Evolutionary conservation across 164 flowering plant species (phyloP).

Genomic region (Kingdonia uniflora): DNA sequence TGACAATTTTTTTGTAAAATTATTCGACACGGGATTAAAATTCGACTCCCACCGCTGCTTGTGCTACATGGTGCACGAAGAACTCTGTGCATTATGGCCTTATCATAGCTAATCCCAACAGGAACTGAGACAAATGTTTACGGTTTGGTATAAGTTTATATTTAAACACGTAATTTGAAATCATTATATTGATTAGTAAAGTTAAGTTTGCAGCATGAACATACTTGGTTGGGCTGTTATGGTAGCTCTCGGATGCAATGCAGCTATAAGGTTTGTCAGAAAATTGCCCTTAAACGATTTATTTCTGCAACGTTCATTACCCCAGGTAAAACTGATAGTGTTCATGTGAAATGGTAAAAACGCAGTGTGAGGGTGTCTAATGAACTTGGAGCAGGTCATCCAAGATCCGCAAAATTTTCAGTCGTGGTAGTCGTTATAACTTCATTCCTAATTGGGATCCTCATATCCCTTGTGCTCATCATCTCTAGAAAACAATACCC

Average conservation of each 20-base stretch:
- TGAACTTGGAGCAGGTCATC: slow-evolving; percentile 62
- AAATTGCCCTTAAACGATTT: background rate
- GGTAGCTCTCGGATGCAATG: slow-evolving; percentile 63
- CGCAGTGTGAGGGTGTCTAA: slow-evolving; percentile 70
- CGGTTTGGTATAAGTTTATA: too few relatives aligned
- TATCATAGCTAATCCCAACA: too few relatives aligned
- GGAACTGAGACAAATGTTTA: too few relatives aligned
- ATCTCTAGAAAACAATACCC: slow-evolving; percentile 28
- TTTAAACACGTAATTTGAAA: too few relatives aligned
- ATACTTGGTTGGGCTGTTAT: slow-evolving; percentile 67
- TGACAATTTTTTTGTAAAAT: too few relatives aligned
- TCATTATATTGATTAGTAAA: too few relatives aligned
- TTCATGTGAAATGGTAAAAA: background rate
- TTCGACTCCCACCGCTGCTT: too few relatives aligned
- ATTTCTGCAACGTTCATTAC: background rate
- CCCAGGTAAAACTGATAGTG: background rate
- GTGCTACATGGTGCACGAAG: too few relatives aligned
- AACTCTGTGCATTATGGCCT: too few relatives aligned
- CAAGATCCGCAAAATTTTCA: slow-evolving; percentile 57
- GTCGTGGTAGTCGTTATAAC: slow-evolving; percentile 36
- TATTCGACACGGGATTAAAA: too few relatives aligned
- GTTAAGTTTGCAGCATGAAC: slow-evolving; percentile 40
- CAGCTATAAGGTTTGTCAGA: slow-evolving; percentile 53
- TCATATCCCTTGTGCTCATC: slow-evolving; percentile 27
- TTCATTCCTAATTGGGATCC: slow-evolving; percentile 32